Conservation (phyloP, 352 stramenopile species). For the Aphanomyces euteiches region DNA sequence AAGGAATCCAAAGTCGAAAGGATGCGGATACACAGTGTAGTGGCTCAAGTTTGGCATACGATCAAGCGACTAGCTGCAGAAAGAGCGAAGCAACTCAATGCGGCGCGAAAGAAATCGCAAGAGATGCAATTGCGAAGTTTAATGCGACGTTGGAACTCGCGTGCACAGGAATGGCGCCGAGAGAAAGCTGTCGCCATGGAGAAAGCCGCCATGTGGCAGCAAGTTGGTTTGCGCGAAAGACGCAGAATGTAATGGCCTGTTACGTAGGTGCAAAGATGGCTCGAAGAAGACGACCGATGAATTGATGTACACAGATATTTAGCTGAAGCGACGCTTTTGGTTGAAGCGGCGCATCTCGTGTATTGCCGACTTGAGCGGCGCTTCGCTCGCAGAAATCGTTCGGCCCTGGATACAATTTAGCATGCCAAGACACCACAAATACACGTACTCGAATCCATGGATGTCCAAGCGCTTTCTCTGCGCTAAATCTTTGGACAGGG, state of each 20-base stretch:
- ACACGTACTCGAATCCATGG: constrained; percentile 69
- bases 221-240: background rate
- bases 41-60: too few relatives aligned
- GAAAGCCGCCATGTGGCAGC: constrained; percentile 6
- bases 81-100: too few relatives aligned
- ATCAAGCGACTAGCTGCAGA: too few relatives aligned
- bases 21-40: too few relatives aligned
- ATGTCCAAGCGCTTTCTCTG: constrained; percentile 63
- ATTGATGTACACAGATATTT: constrained; percentile 31
- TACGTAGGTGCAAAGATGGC: constrained; percentile 13
- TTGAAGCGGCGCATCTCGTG: constrained; percentile 88
- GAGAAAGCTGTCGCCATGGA: background rate
- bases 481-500: constrained; percentile 66
- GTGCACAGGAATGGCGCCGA: background rate
- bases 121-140: background rate
- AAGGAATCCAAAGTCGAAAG: too few relatives aligned
- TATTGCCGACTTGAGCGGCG: constrained; percentile 77
- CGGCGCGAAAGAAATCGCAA: too few relatives aligned
- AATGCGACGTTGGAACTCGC: background rate
- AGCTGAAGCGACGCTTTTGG: constrained; percentile 84
- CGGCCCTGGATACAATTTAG: constrained; percentile 35
- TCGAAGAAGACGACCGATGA: constrained; percentile 7
- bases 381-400: constrained; percentile 61
- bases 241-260: background rate
- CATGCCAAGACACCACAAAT: background rate